phyloP scores from a whole-genome alignment of 129 eudicot species.

The Tanacetum coccineum region DNA sequence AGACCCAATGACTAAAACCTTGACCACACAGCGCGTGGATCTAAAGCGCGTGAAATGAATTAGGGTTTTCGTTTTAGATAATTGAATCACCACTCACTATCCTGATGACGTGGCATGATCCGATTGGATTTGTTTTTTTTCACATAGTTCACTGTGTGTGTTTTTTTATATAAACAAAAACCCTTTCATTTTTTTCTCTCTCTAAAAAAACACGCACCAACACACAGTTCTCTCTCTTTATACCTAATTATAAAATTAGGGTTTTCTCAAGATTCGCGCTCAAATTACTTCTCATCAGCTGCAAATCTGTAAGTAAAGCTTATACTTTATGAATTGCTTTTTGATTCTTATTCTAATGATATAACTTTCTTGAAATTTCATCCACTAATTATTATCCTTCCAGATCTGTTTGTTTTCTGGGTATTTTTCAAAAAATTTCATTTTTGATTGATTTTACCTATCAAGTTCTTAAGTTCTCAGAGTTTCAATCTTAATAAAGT shows the following conservation, averaged over 20 bases:
- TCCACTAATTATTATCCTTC: too few species aligned
- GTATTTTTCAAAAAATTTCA: conserved; percentile 8
- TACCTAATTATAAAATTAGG: conserved; percentile 33
- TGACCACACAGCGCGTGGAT: conserved; percentile 24
- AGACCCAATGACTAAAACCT: conserved; percentile 18
- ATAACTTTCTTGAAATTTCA: not conserved
- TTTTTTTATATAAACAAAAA: conserved; percentile 1
- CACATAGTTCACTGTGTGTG: conserved; percentile 27
- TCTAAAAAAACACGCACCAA: conserved; percentile 14
- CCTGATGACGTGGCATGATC: conserved; percentile 1
- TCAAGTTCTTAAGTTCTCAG: not conserved
- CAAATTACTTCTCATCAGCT: conserved; percentile 24
- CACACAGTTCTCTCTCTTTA: conserved; percentile 19
- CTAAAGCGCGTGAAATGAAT: conserved; percentile 17
- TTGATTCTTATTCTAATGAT: conserved; percentile 22
- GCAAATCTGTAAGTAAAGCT: conserved; percentile 32
- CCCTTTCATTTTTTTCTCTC: conserved; percentile 24
- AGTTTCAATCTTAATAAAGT: not conserved
- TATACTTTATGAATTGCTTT: conserved; percentile 5
- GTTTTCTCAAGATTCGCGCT: conserved; percentile 35
- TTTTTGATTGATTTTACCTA: not conserved
- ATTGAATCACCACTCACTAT: conserved; percentile 28
- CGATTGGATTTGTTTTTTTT: conserved; percentile 6
- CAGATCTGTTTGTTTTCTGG: conserved; percentile 36
- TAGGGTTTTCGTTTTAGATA: conserved; percentile 28